Conservation (phyloP, 352 stramenopile genomes). For the Phytophthora parvispora region DNA sequence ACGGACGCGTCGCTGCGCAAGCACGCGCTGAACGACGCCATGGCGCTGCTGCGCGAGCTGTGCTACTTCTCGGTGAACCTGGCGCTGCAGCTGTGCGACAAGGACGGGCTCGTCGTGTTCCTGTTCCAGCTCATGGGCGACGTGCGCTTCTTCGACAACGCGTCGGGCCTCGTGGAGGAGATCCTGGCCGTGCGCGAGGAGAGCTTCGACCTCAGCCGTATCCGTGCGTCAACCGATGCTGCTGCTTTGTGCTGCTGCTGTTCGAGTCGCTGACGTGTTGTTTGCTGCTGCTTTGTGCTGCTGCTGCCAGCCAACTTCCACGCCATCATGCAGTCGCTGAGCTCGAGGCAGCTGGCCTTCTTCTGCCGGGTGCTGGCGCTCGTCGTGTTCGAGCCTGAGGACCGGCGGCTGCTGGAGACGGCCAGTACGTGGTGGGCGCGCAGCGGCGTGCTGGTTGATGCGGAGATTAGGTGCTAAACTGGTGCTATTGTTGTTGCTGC, state of each 20-base stretch:
- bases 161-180: constrained; percentile 93
- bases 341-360: constrained; percentile 94
- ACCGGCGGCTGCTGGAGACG: constrained; percentile 93
- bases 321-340: constrained; percentile 89
- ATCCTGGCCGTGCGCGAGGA: constrained; percentile 91
- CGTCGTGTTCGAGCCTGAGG: constrained; percentile 97
- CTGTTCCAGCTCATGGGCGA: constrained; percentile 95
- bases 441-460: too few species aligned
- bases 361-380: constrained; percentile 97
- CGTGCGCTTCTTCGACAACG: constrained; percentile 92
- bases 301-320: constrained; percentile 93
- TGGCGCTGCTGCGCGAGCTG: constrained; percentile 84
- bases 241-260: too few species aligned
- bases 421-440: constrained; percentile 87
- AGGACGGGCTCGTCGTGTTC: constrained; percentile 92
- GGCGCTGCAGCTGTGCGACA: constrained; percentile 76
- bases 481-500: too few species aligned
- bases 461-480: too few species aligned
- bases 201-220: constrained; percentile 80
- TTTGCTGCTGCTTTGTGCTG: too few species aligned
- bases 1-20: constrained; percentile 60
- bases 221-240: constrained; percentile 69
- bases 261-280: background rate
- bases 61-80: constrained; percentile 84
- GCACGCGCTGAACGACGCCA: constrained; percentile 77